phyloP scores from a whole-genome alignment of 2,329 filamentous ascomycete species.

The Phialophora verrucosa region DNA sequence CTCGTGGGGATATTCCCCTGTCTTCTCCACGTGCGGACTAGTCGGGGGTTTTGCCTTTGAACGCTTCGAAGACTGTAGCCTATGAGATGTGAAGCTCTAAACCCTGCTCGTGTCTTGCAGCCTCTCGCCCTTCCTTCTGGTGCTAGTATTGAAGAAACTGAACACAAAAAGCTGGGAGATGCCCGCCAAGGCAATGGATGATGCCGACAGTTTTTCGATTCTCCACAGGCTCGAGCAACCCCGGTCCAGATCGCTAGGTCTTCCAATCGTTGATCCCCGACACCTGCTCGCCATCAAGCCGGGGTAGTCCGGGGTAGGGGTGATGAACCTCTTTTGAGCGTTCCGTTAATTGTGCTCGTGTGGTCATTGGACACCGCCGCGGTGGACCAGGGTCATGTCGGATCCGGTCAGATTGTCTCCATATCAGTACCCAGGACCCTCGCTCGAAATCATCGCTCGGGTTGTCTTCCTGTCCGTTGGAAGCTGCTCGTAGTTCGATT shows the following conservation, averaged over 20 bases:
- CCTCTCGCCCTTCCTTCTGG: conserved; percentile 3
- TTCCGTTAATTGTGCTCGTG: background rate
- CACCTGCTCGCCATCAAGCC: conserved; percentile 7
- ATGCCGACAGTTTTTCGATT: background rate
- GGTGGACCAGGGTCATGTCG: conserved; percentile 19
- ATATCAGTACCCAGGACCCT: conserved; percentile 27
- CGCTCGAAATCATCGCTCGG: conserved; percentile 3
- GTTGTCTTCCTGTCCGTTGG: conserved; percentile 1
- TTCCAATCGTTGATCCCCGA: conserved; percentile 24
- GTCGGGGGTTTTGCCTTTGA: background rate
- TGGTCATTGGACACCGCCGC: conserved; percentile 6
- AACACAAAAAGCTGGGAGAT: background rate
- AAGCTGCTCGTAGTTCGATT: background rate
- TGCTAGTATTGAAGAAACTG: background rate
- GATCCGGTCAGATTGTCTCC: conserved; percentile 27
- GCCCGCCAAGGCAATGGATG: background rate
- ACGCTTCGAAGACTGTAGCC: background rate
- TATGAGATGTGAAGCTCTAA: background rate
- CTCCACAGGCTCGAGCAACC: conserved; percentile 22
- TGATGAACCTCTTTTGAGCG: conserved; percentile 16
- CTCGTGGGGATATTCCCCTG: conserved; percentile 20
- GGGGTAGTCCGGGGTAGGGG: conserved; percentile 31
- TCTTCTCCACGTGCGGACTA: conserved; percentile 23
- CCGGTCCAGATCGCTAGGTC: conserved; percentile 8
- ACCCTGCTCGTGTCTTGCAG: conserved; percentile 7